Base-by-base conservation (phyloP, 169 alveolate genomes). In the Cryptosporidium meleagridis region DNA sequence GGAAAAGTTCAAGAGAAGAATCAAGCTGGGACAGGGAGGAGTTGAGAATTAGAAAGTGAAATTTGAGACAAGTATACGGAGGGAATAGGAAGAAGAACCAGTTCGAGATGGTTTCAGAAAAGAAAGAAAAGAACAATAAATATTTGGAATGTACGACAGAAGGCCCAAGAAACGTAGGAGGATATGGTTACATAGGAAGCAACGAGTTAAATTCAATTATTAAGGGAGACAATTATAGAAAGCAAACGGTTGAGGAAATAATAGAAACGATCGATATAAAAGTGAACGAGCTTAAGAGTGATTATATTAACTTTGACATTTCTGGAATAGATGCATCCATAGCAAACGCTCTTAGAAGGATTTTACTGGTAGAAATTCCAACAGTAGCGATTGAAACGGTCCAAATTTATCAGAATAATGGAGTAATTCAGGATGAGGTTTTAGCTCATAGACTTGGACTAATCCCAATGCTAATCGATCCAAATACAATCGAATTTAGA, bases 381-480 rank as follows among this genome's bases (percentile, higher is more conserved):
- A 97, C 99, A 58, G 96, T 98, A 93, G 99, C 99, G 4, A 95
- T 97, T 33, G 99, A 98, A 85, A 93, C 96, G 70, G 99, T 98
- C 21, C 94, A 95, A 67, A 94, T 95, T 48, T 92, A 93, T 21
- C 95, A 93, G 84, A 96, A 96, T 86, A 95, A 97, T 45, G 92
- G 95, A 44, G 98, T 98, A 3, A 94, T 98, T 61, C 99, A 98
- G 70, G 99, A 98, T 94, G 99, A 98, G 92, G 98, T 97, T 10
- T 92, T 98, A 44, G 97, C 99, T 23, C 99, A 98, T 85, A 92
- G 99, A 69, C 93, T 98, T 85, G 99, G 99, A 3, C 95, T 98
- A 41, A 94, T 98, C 37, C 99, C 99, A 16, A 96, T 98, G 87
- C 75, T 91, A 55, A 97, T 98, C 26, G 98, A 98, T 91, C 99